Base-by-base conservation (phyloP, 2,329 filamentous ascomycete genomes). In the Lachnellula subtilissima region DNA sequence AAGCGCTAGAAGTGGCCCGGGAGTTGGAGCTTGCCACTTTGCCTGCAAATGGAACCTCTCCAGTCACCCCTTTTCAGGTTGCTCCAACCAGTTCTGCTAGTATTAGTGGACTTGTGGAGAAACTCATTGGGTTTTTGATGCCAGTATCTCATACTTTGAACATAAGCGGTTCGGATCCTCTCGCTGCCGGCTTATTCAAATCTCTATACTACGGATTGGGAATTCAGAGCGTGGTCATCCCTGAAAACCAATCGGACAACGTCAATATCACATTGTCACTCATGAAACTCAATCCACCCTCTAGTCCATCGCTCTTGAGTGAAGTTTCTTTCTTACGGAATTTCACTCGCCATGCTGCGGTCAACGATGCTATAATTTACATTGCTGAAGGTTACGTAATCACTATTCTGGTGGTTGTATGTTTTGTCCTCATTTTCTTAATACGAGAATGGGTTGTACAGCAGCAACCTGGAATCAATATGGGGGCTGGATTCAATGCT, bases 401-500 rank as follows among this genome's bases (percentile, higher is more conserved):
- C 64, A 99, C 93, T 0, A 76, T 97, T 5, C 75, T 95, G 11
- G 90, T 97, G 50, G 93, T 99, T 7, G 81, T 96, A 46, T 91
- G 88, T 56, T 99, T 97, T 72, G 97, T 99, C 57, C 76, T 99
- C n/a, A 86, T 99, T 43, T 99, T 99, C 64, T 75, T 99, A 4
- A 97, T 99, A 48, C 80, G 95, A 48, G 94, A 99, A 74, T 99
- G 96, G 81, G 94, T 99, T 50, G 91, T 99, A 9, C 94, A 99
- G 70, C 94, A 99, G 70, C 94, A 99, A 69, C 94, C 93, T 5
- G 87, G 92, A 61, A 87, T 94, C 64, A 95, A 96, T 66, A 86
- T 94, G 76, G 87, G 85, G 0, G 86, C 66, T 73, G 61, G 74
- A 70, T 66, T 77, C 71, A 58, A 76, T 73, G 66, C 81, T 8